A percentile compares a stretch with the other conserved stretches of the same genome.
Conservation (phyloP, 352 stramenopile genomes). For the Globisporangium nodosum region DNA sequence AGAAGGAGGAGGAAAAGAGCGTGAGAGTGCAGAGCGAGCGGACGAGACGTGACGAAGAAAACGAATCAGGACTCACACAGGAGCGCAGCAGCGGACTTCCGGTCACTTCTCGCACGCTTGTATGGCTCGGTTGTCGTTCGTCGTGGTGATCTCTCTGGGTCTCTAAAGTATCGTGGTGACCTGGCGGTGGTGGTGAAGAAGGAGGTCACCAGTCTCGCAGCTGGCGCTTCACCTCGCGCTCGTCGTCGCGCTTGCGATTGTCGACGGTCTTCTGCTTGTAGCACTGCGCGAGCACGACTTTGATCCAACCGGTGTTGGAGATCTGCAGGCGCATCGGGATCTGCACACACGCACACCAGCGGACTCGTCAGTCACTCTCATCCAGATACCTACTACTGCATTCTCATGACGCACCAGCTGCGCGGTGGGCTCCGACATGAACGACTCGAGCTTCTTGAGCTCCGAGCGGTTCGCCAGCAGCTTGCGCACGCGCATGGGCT, state of each 20-base stretch:
- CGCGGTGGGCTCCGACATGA: constrained; percentile 52
- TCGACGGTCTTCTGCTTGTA: constrained; percentile 62
- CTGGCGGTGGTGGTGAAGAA: not conserved
- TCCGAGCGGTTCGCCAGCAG: constrained; percentile 68
- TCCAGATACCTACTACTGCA: too few relatives aligned
- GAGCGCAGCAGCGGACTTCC: too few relatives aligned
- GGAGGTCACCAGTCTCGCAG: constrained; percentile 60
- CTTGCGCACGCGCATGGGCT: constrained; percentile 66
- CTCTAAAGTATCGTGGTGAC: too few relatives aligned
- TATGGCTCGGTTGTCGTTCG: too few relatives aligned
- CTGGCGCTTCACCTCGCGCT: constrained; percentile 69
- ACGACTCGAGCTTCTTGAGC: constrained; percentile 71
- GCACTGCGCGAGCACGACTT: constrained; percentile 72
- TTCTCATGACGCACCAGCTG: constrained; percentile 39
- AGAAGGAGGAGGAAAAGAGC: constrained; percentile 1
- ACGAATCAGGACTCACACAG: too few relatives aligned
- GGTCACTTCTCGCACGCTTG: too few relatives aligned
- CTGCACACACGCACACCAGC: constrained; percentile 17
- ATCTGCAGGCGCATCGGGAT: constrained; percentile 71
- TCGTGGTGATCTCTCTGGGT: too few relatives aligned
- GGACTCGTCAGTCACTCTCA: not conserved
- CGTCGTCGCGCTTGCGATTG: constrained; percentile 66
- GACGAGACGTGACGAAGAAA: too few relatives aligned
- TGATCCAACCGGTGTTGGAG: constrained; percentile 78
- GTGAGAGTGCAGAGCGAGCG: not conserved